These are phyloP conservation scores for Ceratobasidium sp. DNA, from an alignment of 1,284 basidiomycete genomes.

Conservation along the genomic window DNA sequence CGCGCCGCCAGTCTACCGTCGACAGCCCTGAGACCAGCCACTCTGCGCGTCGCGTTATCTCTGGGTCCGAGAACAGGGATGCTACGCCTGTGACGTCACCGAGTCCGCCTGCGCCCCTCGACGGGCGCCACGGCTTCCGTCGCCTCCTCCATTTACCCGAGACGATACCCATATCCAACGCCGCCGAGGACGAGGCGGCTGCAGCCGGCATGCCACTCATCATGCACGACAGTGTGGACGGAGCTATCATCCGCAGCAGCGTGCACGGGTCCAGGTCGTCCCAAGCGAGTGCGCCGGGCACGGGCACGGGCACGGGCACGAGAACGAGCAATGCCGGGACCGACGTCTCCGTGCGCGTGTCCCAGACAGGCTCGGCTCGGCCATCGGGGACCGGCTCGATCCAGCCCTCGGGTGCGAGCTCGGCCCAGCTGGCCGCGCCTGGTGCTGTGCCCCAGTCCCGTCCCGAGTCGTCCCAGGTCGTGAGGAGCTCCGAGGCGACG, in stretches of 20 bases:
- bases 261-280: slow-evolving; percentile 20
- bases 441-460: neutral
- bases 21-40: neutral
- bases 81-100: neutral
- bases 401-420: neutral
- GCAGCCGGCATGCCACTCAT: slow-evolving; percentile 2
- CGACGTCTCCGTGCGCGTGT: neutral
- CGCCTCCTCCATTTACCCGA: slow-evolving; percentile 6
- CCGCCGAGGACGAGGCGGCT: neutral
- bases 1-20: neutral
- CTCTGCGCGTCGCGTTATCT: neutral
- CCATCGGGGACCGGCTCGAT: slow-evolving; percentile 31
- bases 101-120: neutral
- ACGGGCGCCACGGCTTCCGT: slow-evolving; percentile 18
- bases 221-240: slow-evolving; percentile 42
- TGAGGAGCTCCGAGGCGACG: neutral
- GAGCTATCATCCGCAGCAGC: slow-evolving; percentile 17
- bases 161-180: neutral
- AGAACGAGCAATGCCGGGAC: slow-evolving; percentile 18
- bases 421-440: neutral
- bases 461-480: neutral
- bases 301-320: slow-evolving; percentile 11
- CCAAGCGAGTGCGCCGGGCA: slow-evolving; percentile 11
- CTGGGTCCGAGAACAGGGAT: slow-evolving; percentile 6
- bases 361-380: neutral